Percentiles rank a stretch among this genome's conserved stretches.
phyloP scores from a whole-genome alignment of 1,284 basidiomycete species.

The Cutaneotrichosporon sp. region DNA sequence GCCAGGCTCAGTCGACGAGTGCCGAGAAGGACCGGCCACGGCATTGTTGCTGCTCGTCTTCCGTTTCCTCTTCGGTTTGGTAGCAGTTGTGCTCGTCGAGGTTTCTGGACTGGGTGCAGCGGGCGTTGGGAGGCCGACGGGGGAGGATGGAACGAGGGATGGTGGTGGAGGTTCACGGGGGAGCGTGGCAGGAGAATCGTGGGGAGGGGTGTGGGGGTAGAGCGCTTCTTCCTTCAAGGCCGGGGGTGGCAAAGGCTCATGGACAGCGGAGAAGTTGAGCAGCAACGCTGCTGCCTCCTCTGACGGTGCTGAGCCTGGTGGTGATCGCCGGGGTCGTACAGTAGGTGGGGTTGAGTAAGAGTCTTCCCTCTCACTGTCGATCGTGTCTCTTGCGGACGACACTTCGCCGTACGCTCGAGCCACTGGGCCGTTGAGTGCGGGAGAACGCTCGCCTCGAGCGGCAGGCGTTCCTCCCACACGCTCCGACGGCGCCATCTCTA shows the following conservation, averaged over 20 bases:
- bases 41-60: conserved; percentile 34
- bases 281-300: conserved; percentile 36
- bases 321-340: conserved; percentile 8
- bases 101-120: conserved; percentile 26
- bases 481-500: conserved; percentile 1
- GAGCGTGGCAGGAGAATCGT: conserved; percentile 23
- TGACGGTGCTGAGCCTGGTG: conserved; percentile 22
- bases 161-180: conserved; percentile 11
- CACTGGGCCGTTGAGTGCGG: background rate
- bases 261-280: conserved; percentile 35
- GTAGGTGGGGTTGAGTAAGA: conserved; percentile 3
- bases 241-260: conserved; percentile 11
- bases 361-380: conserved; percentile 3
- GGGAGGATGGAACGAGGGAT: conserved; percentile 21
- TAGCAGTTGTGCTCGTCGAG: conserved; percentile 20
- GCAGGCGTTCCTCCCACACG: background rate
- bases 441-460: background rate
- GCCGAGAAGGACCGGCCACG: conserved; percentile 36
- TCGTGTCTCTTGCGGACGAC: background rate
- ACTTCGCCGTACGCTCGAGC: conserved; percentile 8
- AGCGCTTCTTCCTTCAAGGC: conserved; percentile 14
- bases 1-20: conserved; percentile 27
- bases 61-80: conserved; percentile 34
- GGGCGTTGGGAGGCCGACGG: conserved; percentile 21
- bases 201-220: conserved; percentile 39